These are phyloP conservation scores for Amylocarpus encephaloides DNA, from an alignment of 2,329 filamentous ascomycete species.

Conservation along the genomic window DNA sequence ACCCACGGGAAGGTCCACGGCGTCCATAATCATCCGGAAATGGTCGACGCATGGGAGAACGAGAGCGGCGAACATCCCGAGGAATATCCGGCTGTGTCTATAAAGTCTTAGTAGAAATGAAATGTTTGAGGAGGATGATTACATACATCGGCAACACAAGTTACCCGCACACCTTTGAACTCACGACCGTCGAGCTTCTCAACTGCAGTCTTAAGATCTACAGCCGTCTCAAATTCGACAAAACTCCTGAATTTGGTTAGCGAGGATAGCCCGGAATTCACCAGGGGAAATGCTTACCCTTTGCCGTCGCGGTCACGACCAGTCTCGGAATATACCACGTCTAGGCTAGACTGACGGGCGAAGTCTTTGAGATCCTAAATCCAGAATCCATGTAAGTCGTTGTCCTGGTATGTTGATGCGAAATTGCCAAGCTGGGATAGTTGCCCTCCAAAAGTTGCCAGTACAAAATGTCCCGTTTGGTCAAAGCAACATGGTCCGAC, in stretches of 20 bases:
- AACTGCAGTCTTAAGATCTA: slow-evolving; percentile 82
- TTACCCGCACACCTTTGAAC: slow-evolving; percentile 85
- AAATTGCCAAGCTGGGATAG: slow-evolving; percentile 26
- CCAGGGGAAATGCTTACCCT: slow-evolving; percentile 57
- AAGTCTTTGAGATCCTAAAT: slow-evolving; percentile 99
- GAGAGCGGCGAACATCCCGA: slow-evolving; percentile 63
- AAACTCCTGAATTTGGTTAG: slow-evolving; percentile 54
- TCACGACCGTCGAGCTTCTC: slow-evolving; percentile 91
- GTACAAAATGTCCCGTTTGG: slow-evolving; percentile 21
- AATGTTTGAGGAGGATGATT: slow-evolving; percentile 5
- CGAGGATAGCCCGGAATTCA: slow-evolving; percentile 2
- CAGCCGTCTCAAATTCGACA: slow-evolving; percentile 93
- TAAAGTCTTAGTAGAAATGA: slow-evolving; percentile 25
- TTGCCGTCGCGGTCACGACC: slow-evolving; percentile 84
- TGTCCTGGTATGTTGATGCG: slow-evolving; percentile 29
- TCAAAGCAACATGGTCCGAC: slow-evolving; percentile 26
- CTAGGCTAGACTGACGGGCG: slow-evolving; percentile 89
- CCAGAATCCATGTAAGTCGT: slow-evolving; percentile 75
- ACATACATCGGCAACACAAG: slow-evolving; percentile 81
- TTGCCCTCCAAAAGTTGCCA: slow-evolving; percentile 28
- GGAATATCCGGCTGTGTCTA: slow-evolving; percentile 76
- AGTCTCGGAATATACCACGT: slow-evolving; percentile 97
- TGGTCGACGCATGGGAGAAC: slow-evolving; percentile 65
- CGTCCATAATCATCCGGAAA: slow-evolving; percentile 78
- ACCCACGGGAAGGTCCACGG: slow-evolving; percentile 72